Evolutionary conservation across 148 eudicot species (phyloP), one percentile per base, ranked within the genome.

Genomic region (Euryodendron excelsum): DNA sequence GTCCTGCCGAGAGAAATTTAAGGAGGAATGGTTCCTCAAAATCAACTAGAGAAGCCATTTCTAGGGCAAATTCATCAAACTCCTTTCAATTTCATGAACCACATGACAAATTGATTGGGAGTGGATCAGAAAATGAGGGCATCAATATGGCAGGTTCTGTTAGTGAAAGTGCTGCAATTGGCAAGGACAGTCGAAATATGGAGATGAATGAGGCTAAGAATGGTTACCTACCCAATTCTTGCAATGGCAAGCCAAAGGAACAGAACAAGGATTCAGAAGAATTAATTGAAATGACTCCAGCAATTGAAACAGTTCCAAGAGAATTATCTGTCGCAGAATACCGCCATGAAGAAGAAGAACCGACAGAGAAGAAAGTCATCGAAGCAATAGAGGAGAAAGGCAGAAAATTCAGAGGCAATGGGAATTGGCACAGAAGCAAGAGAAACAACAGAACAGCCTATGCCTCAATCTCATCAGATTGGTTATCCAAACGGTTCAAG

Each of bases 231-330:
- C 11, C 5, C 20, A 53, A 39, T 41, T 44, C 20, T 61, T n/a
- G 4, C 34, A 41, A 30, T 30, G 18, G 44, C 0, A 6, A n/a
- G n/a, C n/a, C n/a, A n/a, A n/a, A n/a, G n/a, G n/a, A n/a, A n/a
- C n/a, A n/a, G n/a, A n/a, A n/a, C n/a, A n/a, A 72, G 37, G 73
- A 53, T 52, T 73, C 47, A 23, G 69, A 77, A 61, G 80, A 82
- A 65, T 14, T 37, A 34, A 36, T 30, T 15, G 66, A n/a, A n/a
- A n/a, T n/a, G n/a, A n/a, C n/a, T n/a, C n/a, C n/a, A n/a, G n/a
- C n/a, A n/a, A n/a, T n/a, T n/a, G n/a, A 27, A 61, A 17, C 53
- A 47, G 55, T 74, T 14, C 60, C 71, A 59, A 47, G 31, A 11
- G 79, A 69, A 69, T 74, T 34, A 41, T 41, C 67, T 67, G 73